These are phyloP conservation scores for Inga laurina DNA, from an alignment of 306 rosid species.

Conservation along the genomic window DNA sequence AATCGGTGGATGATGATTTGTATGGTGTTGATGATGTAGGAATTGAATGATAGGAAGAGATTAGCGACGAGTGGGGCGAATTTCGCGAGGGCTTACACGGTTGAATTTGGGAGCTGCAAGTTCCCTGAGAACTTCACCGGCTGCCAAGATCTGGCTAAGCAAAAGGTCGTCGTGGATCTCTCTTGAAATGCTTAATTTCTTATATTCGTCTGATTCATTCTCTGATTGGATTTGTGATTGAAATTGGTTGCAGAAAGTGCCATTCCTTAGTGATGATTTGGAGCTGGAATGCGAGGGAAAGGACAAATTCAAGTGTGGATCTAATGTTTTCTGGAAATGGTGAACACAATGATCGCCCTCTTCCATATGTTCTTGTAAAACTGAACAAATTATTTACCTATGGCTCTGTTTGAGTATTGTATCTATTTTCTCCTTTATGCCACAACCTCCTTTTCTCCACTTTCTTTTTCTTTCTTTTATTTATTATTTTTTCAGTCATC, in stretches of 20 bases:
- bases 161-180: slow-evolving; percentile 53
- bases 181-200: background rate
- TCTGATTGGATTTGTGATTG: background rate
- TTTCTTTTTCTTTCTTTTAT: background rate
- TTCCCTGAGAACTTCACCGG: slow-evolving; percentile 99
- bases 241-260: slow-evolving; percentile 72
- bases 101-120: slow-evolving; percentile 92
- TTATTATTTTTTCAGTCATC: background rate
- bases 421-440: slow-evolving; percentile 25
- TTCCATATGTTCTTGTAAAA: background rate
- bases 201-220: background rate
- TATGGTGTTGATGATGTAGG: slow-evolving; percentile 40
- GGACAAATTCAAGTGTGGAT: slow-evolving; percentile 97
- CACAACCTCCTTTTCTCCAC: slow-evolving; percentile 14
- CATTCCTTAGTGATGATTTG: slow-evolving; percentile 82
- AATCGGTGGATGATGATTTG: background rate
- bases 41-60: slow-evolving; percentile 92
- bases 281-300: slow-evolving; percentile 87
- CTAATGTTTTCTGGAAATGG: slow-evolving; percentile 99
- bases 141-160: slow-evolving; percentile 99
- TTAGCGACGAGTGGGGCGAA: slow-evolving; percentile 95
- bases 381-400: background rate
- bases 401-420: slow-evolving; percentile 13
- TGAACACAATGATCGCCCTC: slow-evolving; percentile 31
- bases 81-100: slow-evolving; percentile 95